Percentiles rank a stretch among this genome's conserved stretches.
phyloP scores from a whole-genome alignment of 371 early-diverging fungal genomes.

The Phascolomyces articulosus region DNA sequence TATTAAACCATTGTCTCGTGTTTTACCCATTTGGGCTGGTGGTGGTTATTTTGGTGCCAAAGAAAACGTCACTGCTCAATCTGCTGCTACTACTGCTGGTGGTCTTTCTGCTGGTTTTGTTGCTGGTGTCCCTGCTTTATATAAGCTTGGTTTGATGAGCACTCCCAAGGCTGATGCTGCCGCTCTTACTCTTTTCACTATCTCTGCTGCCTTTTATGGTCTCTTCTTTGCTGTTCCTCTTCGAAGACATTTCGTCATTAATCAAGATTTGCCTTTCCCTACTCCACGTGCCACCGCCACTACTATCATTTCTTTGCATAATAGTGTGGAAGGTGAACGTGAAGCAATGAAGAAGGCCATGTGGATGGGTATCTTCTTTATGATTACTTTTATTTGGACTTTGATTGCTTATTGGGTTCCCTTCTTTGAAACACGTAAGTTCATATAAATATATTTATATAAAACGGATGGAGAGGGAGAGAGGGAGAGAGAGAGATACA shows the following conservation, averaged over 20 bases:
- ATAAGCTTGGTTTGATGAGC: constrained; percentile 61
- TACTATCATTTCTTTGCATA: constrained; percentile 69
- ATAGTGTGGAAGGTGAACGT: constrained; percentile 42
- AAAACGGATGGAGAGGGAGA: background rate
- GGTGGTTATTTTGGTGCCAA: constrained; percentile 72
- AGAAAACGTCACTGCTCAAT: constrained; percentile 72
- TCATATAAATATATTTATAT: background rate
- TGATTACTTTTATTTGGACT: constrained; percentile 47
- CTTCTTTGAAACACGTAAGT: constrained; percentile 51
- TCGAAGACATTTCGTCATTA: constrained; percentile 70
- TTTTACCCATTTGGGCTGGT: constrained; percentile 48
- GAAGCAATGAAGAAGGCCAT: constrained; percentile 47
- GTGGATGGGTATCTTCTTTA: constrained; percentile 56
- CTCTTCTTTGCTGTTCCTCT: constrained; percentile 79
- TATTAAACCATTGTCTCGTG: constrained; percentile 60
- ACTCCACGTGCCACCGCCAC: constrained; percentile 72
- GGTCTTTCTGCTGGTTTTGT: constrained; percentile 74
- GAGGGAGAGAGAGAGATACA: background rate
- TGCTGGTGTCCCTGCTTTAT: constrained; percentile 76
- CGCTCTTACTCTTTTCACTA: constrained; percentile 59
- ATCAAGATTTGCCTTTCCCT: constrained; percentile 73
- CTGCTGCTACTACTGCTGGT: constrained; percentile 71
- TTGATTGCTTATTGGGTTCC: constrained; percentile 63
- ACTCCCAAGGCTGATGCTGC: constrained; percentile 53
- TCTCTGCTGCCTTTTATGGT: constrained; percentile 71